A percentile compares a stretch with the other conserved stretches of the same genome.
Evolutionary conservation across 805 yeast species (phyloP).

Genomic region (Wickerhamomyces hampshirensis): DNA sequence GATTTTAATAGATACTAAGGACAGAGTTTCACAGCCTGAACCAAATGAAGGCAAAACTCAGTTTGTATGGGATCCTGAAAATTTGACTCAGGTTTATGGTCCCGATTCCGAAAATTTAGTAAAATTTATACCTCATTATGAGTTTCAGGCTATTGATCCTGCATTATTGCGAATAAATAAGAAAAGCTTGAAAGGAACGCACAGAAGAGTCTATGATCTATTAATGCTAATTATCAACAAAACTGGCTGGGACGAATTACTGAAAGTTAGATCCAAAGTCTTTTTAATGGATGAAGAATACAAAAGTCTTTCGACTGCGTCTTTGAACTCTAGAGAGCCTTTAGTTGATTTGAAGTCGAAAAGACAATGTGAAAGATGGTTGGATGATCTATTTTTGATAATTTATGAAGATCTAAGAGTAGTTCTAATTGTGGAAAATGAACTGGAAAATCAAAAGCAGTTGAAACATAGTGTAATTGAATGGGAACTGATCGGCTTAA

Average conservation of each 20-base stretch:
- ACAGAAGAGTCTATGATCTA: slow-evolving; percentile 59
- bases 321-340: slow-evolving; percentile 11
- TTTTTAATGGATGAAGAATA: slow-evolving; percentile 82
- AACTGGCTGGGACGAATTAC: slow-evolving; percentile 79
- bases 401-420: slow-evolving; percentile 60
- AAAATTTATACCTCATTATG: slow-evolving; percentile 20
- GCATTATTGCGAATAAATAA: slow-evolving; percentile 47
- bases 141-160: slow-evolving; percentile 42
- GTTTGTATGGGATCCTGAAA: slow-evolving; percentile 38
- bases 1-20: slow-evolving; percentile 38
- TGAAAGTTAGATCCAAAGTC: slow-evolving; percentile 59
- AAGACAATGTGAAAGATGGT: slow-evolving; percentile 71
- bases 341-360: slow-evolving; percentile 28
- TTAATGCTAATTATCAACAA: slow-evolving; percentile 61
- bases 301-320: slow-evolving; percentile 28
- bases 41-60: slow-evolving; percentile 52
- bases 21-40: slow-evolving; percentile 40
- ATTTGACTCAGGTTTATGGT: slow-evolving; percentile 21
- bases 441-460: slow-evolving; percentile 18
- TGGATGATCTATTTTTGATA: slow-evolving; percentile 67
- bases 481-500: slow-evolving; percentile 68
- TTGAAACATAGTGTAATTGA: slow-evolving; percentile 58
- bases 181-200: slow-evolving; percentile 47
- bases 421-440: slow-evolving; percentile 29
- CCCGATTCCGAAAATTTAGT: slow-evolving; percentile 23